Base-by-base conservation (phyloP, 2,329 filamentous ascomycete species). In the Aspergillus oerlinghausenensis region DNA sequence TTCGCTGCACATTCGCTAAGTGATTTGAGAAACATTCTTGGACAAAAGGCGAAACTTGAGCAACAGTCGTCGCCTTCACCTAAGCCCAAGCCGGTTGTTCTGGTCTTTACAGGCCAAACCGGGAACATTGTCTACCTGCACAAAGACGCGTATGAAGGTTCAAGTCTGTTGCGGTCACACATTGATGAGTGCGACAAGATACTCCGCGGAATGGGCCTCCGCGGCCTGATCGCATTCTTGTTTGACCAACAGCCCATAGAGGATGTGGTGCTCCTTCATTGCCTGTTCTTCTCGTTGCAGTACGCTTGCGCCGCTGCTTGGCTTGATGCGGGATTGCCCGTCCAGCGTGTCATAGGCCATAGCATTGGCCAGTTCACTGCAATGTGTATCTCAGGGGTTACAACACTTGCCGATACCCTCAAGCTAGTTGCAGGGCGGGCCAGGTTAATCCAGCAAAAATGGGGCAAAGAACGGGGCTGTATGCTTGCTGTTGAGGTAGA, bases 321-420 rank as follows among this genome's bases (percentile, higher is more conserved):
- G 76, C 67, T 77, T 3, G 71, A 75, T 19, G 63, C 60, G 10
- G 75, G 75, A 0, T 42, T 77, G 1, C 50, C 70, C 23, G 60
- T 71, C 4, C 62, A 57, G 4, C 63, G 67, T 0, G 21, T 78
- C 2, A 52, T 78, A 2, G 75, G 75, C 0, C 73, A 76, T 52
- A 73, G 69, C 54, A 69, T 77, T 54, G 75, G 75, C 4, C 65
- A 77, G 49, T 58, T 76, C 1, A 72, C 70, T 0, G 73, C 72
- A 0, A 60, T 76, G 1, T 68, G 67, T 28, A 62, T 75, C 0
- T 65, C 73, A 0, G 68, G 69, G 1, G 59, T 64, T 0, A 45
- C 76, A 2, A 65, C 62, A 0, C 64, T 76, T 0, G 10, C 62
- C 19, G 72, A 77, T 50, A 58, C 65, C 0, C 19, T 75, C 1